A percentile compares a stretch with the other conserved stretches of the same genome.
Conservation (phyloP, 2,329 filamentous ascomycete species). For the Botrytis fabae region DNA sequence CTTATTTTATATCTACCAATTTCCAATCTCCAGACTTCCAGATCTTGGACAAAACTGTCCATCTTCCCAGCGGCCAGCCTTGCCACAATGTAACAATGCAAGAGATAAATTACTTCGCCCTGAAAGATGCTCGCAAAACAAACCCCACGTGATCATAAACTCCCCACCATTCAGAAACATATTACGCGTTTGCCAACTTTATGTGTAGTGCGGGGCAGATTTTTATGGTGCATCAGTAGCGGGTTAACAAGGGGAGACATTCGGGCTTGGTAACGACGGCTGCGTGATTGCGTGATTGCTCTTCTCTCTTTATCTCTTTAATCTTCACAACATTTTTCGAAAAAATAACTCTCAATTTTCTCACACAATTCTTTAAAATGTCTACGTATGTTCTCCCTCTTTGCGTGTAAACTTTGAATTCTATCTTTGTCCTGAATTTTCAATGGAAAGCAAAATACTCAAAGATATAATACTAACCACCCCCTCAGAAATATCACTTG, state of each 20-base stretch:
- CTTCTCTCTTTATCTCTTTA: not conserved
- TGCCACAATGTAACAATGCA: not conserved
- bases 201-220: constrained; percentile 21
- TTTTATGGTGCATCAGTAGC: constrained; percentile 17
- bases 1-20: not conserved
- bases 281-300: constrained; percentile 16
- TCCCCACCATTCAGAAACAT: constrained; percentile 8
- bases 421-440: no score
- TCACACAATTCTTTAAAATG: constrained; percentile 13
- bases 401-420: not conserved
- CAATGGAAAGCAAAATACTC: not conserved
- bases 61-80: not conserved
- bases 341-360: not conserved
- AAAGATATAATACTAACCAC: constrained; percentile 4
- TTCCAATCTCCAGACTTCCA: not conserved
- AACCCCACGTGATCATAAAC: not conserved
- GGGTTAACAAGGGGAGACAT: constrained; percentile 15
- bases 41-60: not conserved
- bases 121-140: not conserved
- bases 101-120: not conserved
- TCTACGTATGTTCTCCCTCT: constrained; percentile 16
- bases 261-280: not conserved
- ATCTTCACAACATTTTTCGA: not conserved
- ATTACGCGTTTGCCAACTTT: constrained; percentile 10
- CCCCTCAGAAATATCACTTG: constrained; percentile 82